Evolutionary conservation across 371 early-diverging fungal species (phyloP), one percentile per base, ranked within the genome.

Genomic region (Phascolomyces articulosus): DNA sequence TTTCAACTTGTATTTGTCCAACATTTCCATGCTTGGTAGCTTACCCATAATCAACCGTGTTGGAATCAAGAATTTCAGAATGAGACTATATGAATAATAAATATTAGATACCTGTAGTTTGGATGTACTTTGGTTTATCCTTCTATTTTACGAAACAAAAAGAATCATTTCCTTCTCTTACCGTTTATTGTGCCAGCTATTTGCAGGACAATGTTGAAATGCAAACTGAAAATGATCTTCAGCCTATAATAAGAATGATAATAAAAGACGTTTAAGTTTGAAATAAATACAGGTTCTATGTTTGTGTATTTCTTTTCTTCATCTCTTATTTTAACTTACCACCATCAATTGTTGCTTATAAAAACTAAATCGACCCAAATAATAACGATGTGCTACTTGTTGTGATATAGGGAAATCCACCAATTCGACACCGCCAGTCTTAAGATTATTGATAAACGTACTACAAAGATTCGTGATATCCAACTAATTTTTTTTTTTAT

Each of bases 311-410:
- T n/a, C n/a, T n/a, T n/a, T n/a, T n/a, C n/a, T n/a, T n/a, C n/a
- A n/a, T n/a, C n/a, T n/a, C n/a, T 9, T 38, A 6, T 38, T 38
- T 9, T 9, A 38, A 38, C 28, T 47, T 63, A 80, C 81, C 72
- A 67, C 67, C 34, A 67, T 62, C 13, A 83, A 41, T 58, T 68
- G 67, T 24, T 73, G 73, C 18, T 85, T 73, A 51, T 78, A 85
- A 13, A 84, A 74, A 2, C 72, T 55, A 60, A 84, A 85, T 21
- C 87, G 75, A 2, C 87, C 87, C 9, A 83, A 64, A 60, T 87
- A 87, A 55, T 84, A 87, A 7, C 75, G 78, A 51, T 85, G 80
- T 0, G 85, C 82, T 6, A 87, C 85, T 67, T 85, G 87, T 40
- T 87, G 78, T 15, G 78, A 71, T 62, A 83, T 81, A 0, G 85